A percentile compares a stretch with the other conserved stretches of the same genome.
Evolutionary conservation across 2,329 filamentous ascomycete genomes (phyloP).

Genomic region (Aspergillus luchuensis): DNA sequence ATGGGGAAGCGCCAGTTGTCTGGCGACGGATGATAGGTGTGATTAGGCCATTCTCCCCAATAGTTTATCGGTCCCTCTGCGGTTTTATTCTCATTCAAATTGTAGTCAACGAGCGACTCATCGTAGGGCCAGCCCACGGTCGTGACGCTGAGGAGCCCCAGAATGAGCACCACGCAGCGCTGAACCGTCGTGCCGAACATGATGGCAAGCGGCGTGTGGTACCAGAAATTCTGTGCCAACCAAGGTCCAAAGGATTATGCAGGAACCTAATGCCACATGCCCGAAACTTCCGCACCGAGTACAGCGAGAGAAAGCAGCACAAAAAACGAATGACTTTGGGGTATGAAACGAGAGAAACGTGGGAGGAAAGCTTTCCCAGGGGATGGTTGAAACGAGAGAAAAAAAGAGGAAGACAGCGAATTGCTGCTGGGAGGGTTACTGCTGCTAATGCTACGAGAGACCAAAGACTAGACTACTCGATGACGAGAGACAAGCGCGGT

Average conservation of each 20-base stretch:
- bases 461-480: neutral
- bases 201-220: conserved; percentile 1
- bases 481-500: neutral
- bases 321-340: conserved; percentile 5
- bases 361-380: neutral
- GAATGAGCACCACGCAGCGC: conserved; percentile 7
- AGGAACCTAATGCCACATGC: conserved; percentile 7
- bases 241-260: neutral
- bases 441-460: neutral
- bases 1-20: conserved; percentile 65
- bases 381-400: conserved; percentile 5
- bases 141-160: conserved; percentile 7
- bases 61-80: conserved; percentile 61
- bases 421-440: neutral
- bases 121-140: conserved; percentile 48
- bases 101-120: conserved; percentile 54
- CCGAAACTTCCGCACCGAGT: neutral
- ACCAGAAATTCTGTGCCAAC: conserved; percentile 6
- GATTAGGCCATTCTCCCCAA: conserved; percentile 56
- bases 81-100: conserved; percentile 60
- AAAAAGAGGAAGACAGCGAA: neutral
- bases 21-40: conserved; percentile 56
- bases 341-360: neutral
- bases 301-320: too few relatives aligned
- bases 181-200: conserved; percentile 8